Conservation (phyloP, 2,329 filamentous ascomycete genomes). For the Penicillium palitans region DNA sequence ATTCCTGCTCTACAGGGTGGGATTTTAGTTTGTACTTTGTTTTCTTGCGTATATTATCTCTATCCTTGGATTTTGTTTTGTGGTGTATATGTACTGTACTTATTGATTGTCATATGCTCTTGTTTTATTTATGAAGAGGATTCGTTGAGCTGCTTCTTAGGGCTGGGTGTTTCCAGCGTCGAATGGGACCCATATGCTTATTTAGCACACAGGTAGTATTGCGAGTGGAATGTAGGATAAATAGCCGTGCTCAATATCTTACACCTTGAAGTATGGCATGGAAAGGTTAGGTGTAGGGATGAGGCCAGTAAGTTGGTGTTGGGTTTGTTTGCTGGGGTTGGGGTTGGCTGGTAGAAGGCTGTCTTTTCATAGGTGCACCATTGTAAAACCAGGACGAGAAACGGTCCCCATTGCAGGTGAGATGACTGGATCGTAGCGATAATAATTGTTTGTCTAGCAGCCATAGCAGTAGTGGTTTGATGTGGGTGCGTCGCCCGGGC, state of each 20-base stretch:
- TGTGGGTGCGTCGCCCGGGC: too few species aligned
- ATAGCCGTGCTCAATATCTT: too few species aligned
- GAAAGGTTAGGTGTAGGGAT: too few species aligned
- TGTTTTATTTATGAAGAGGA: neutral
- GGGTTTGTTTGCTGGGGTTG: neutral
- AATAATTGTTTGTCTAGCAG: conserved; percentile 25
- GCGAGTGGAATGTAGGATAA: too few species aligned
- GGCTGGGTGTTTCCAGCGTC: neutral
- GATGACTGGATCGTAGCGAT: neutral
- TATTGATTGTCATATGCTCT: neutral
- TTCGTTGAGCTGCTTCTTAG: neutral
- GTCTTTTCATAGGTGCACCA: neutral
- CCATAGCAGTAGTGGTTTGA: conserved; percentile 42
- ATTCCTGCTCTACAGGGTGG: neutral
- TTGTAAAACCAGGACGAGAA: neutral
- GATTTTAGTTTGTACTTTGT: neutral
- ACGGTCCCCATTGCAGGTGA: neutral
- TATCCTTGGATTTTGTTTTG: neutral
- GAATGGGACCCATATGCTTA: too few species aligned
- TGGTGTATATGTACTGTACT: neutral
- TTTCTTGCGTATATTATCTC: neutral
- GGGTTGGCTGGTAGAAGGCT: neutral
- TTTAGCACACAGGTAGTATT: too few species aligned
- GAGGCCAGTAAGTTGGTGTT: too few species aligned
- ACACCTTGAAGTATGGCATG: too few species aligned